A percentile compares a stretch with the other conserved stretches of the same genome.
Evolutionary conservation across 2,329 filamentous ascomycete species (phyloP).

Genomic region (Chrysosporium queenslandicum): DNA sequence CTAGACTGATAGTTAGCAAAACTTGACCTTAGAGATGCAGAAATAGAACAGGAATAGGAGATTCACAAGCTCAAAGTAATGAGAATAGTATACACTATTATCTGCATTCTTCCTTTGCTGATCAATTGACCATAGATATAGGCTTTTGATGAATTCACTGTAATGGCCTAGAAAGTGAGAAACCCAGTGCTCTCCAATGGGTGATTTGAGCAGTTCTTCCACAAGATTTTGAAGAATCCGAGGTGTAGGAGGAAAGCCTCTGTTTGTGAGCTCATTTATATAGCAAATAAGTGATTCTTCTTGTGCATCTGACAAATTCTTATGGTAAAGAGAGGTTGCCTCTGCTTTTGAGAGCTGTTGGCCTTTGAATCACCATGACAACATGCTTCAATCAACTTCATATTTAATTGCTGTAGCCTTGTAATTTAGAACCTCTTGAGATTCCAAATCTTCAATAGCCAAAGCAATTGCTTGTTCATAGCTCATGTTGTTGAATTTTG

Average conservation of each 20-base stretch:
- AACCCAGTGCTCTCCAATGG: not conserved
- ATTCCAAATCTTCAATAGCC: no score
- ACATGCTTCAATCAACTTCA: no score
- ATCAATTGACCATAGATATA: conserved; percentile 11
- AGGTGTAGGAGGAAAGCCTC: conserved; percentile 1
- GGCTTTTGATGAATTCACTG: not conserved
- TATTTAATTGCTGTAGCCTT: no score
- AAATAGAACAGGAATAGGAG: not conserved
- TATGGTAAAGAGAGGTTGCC: no score
- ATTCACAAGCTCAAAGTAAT: conserved; percentile 8
- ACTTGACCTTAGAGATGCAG: not conserved
- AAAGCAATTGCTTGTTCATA: no score
- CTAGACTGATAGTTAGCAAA: not conserved
- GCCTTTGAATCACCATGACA: no score
- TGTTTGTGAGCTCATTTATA: no score
- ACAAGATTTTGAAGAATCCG: conserved; percentile 5
- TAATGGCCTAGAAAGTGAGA: not conserved
- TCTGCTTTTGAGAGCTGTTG: no score
- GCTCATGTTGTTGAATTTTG: no score
- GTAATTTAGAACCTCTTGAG: no score
- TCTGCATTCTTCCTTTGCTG: conserved; percentile 7
- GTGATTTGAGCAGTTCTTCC: not conserved
- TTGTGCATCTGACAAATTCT: no score
- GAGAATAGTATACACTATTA: conserved; percentile 6
- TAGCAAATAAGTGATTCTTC: no score